A percentile compares a stretch with the other conserved stretches of the same genome.
Evolutionary conservation across 2,329 filamentous ascomycete genomes (phyloP).

Genomic region (Coniochaeta ligniaria): DNA sequence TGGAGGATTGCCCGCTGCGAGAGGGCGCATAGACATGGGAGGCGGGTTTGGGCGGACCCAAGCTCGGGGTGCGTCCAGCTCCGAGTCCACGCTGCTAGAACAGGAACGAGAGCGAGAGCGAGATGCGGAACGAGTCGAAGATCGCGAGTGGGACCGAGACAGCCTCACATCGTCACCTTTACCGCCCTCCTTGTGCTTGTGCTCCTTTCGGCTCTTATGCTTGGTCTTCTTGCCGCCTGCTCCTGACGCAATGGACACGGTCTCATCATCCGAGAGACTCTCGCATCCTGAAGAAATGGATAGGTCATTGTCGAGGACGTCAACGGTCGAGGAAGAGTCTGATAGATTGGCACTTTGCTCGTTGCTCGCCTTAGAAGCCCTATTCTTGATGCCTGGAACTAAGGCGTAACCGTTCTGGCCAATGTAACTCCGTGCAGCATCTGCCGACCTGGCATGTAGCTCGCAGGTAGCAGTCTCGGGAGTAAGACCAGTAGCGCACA

Average conservation of each 20-base stretch:
- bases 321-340: constrained; percentile 8
- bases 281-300: constrained; percentile 8
- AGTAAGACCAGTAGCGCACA: constrained; percentile 23
- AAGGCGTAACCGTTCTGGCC: constrained; percentile 23
- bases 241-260: constrained; percentile 9
- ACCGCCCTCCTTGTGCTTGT: constrained; percentile 1
- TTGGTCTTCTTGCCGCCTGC: constrained; percentile 3
- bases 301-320: constrained; percentile 3
- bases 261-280: constrained; percentile 13
- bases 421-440: constrained; percentile 25
- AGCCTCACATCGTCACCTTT: constrained; percentile 3
- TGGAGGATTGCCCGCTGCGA: constrained; percentile 12
- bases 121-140: constrained; percentile 8
- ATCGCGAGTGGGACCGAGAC: constrained; percentile 8
- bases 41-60: background rate
- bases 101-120: constrained; percentile 6
- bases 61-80: constrained; percentile 5
- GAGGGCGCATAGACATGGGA: constrained; percentile 19
- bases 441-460: constrained; percentile 30
- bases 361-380: background rate
- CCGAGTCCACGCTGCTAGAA: constrained; percentile 3
- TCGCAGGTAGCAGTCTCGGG: constrained; percentile 24
- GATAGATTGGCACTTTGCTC: constrained; percentile 8
- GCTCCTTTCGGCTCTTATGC: constrained; percentile 4
- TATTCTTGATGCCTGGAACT: constrained; percentile 7